phyloP scores from a whole-genome alignment of 164 flowering plant genomes.

The Vitis riparia region DNA sequence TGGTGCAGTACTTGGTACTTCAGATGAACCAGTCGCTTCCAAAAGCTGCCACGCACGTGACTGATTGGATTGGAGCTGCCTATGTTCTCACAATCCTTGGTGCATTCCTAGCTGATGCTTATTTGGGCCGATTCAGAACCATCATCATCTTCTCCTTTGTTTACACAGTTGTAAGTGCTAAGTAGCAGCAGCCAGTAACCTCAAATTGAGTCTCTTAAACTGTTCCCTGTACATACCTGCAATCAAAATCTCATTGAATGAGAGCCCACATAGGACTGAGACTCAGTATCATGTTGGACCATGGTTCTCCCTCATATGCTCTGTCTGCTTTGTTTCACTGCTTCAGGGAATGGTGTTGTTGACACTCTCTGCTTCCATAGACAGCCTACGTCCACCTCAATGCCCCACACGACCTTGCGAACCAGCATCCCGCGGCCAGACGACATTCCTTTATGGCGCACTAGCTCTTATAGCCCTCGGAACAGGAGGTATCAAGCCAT shows the following conservation, averaged over 20 bases:
- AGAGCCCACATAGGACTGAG: too few relatives aligned
- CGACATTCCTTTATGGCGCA: constrained; percentile 42
- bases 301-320: too few relatives aligned
- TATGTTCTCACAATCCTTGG: constrained; percentile 63
- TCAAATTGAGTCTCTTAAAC: too few relatives aligned
- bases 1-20: constrained; percentile 51
- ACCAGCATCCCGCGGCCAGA: constrained; percentile 42
- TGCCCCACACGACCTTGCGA: constrained; percentile 40
- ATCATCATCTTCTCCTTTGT: constrained; percentile 60
- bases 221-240: background rate
- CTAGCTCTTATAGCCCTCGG: constrained; percentile 66
- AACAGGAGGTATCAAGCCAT: constrained; percentile 63
- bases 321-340: background rate
- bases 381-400: constrained; percentile 52
- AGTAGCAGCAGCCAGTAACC: too few relatives aligned
- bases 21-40: constrained; percentile 61
- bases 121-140: constrained; percentile 64
- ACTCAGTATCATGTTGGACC: too few relatives aligned
- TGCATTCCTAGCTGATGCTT: constrained; percentile 78
- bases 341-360: constrained; percentile 67
- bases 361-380: constrained; percentile 55
- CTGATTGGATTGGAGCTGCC: constrained; percentile 69
- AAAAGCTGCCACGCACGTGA: constrained; percentile 52
- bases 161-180: constrained; percentile 52
- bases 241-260: too few relatives aligned